Evolutionary conservation across 1,284 basidiomycete genomes (phyloP).

Genomic region (Lignosus rhinocerotis): DNA sequence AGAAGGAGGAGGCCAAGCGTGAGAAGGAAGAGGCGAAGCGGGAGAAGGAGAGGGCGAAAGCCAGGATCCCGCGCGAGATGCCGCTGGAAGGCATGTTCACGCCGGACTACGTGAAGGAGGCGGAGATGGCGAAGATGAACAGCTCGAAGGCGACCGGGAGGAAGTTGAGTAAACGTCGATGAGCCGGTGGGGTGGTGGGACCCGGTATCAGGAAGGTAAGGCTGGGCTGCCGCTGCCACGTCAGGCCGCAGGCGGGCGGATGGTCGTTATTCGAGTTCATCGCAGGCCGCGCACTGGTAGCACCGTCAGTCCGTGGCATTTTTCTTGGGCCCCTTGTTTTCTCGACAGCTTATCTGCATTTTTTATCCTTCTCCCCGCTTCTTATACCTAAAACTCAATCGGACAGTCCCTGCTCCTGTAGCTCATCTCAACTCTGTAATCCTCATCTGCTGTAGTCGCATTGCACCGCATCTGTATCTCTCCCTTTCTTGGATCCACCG

Average conservation of each 20-base stretch:
- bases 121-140: slow-evolving; percentile 15
- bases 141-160: slow-evolving; percentile 17
- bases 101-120: slow-evolving; percentile 20
- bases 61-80: neutral
- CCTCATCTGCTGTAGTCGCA: slow-evolving; percentile 1
- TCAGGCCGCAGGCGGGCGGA: neutral
- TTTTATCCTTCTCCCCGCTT: neutral
- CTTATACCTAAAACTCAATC: neutral
- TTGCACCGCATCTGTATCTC: no score
- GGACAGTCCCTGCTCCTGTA: neutral
- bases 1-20: slow-evolving; percentile 12
- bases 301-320: neutral
- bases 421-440: neutral
- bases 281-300: neutral
- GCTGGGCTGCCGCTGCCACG: neutral
- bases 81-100: slow-evolving; percentile 11
- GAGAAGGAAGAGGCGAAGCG: slow-evolving; percentile 19
- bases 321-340: neutral
- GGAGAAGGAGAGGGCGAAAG: slow-evolving; percentile 7
- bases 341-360: neutral
- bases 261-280: neutral
- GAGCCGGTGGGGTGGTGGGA: slow-evolving; percentile 1
- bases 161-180: slow-evolving; percentile 37
- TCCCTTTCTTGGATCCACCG: neutral
- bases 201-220: no score